Percentiles rank a stretch among this genome's conserved stretches.
These are phyloP conservation scores for Kalmanozyma brasiliensis DNA, from an alignment of 1,284 basidiomycete species.

Conservation along the genomic window DNA sequence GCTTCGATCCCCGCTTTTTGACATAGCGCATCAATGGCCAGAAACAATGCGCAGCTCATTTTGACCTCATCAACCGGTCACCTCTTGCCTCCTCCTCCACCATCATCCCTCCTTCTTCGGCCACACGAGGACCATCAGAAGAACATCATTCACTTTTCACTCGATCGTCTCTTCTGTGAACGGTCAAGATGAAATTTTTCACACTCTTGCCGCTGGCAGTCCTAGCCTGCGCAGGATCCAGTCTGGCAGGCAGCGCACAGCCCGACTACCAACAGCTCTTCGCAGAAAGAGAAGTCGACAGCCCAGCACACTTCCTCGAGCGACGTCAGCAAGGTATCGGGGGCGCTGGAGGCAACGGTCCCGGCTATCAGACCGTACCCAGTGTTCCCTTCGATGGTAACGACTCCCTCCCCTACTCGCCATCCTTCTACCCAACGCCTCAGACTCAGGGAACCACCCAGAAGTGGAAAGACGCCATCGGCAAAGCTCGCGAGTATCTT, in stretches of 20 bases:
- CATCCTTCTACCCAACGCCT: conserved; percentile 54
- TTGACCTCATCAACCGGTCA: too few relatives aligned
- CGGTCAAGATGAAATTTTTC: conserved; percentile 27
- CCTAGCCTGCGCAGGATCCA: conserved; percentile 29
- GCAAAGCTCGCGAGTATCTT: conserved; percentile 70
- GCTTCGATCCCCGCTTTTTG: too few relatives aligned
- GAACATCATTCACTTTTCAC: neutral
- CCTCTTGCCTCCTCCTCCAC: too few relatives aligned
- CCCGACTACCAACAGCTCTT: conserved; percentile 38
- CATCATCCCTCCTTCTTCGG: too few relatives aligned
- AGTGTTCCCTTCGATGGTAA: conserved; percentile 41
- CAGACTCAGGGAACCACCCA: conserved; percentile 40
- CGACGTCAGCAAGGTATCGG: conserved; percentile 45
- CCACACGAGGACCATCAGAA: neutral
- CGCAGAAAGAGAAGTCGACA: conserved; percentile 16
- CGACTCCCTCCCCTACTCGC: conserved; percentile 54
- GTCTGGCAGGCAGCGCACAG: conserved; percentile 24
- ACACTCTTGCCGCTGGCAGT: conserved; percentile 24
- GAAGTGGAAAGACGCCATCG: conserved; percentile 75
- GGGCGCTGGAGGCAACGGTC: conserved; percentile 36
- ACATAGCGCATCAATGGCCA: too few relatives aligned
- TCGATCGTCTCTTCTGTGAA: neutral
- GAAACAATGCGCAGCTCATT: too few relatives aligned
- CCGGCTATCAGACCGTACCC: conserved; percentile 43
- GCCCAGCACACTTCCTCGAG: conserved; percentile 17